Conservation (phyloP, 805 yeast genomes). For the Teunomyces gatunensis region DNA sequence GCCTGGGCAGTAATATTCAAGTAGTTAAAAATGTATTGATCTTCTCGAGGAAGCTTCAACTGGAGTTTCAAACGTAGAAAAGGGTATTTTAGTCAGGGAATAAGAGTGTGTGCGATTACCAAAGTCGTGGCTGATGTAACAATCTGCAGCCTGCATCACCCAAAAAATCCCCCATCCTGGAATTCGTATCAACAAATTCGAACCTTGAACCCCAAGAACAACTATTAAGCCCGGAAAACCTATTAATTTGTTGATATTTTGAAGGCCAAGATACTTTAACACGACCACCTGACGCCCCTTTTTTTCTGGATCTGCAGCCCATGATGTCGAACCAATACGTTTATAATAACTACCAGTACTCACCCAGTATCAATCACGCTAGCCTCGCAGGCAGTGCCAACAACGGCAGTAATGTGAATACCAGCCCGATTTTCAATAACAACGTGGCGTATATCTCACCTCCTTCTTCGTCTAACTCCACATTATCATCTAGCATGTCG, state of each 20-base stretch:
- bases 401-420: slow-evolving; percentile 8
- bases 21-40: no score
- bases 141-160: slow-evolving; percentile 3
- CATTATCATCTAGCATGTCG: slow-evolving; percentile 12
- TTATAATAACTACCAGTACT: slow-evolving; percentile 31
- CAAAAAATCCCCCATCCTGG: slow-evolving; percentile 1
- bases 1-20: no score
- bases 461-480: slow-evolving; percentile 15
- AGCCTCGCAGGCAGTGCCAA: slow-evolving; percentile 7
- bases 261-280: background rate
- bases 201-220: background rate
- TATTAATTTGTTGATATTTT: background rate
- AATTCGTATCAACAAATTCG: slow-evolving; percentile 2
- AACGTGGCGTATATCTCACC: slow-evolving; percentile 23
- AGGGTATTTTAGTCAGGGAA: background rate
- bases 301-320: slow-evolving; percentile 1
- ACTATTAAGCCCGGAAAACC: background rate
- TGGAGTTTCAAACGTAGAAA: background rate
- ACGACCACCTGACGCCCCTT: background rate
- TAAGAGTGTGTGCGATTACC: background rate
- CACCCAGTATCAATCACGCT: slow-evolving; percentile 26
- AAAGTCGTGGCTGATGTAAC: slow-evolving; percentile 1
- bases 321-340: slow-evolving; percentile 37
- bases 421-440: slow-evolving; percentile 30
- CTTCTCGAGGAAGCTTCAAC: background rate